Evolutionary conservation across 176 grass and related monocot species (phyloP).

Genomic region (sorghum (Sorghum bicolor)): DNA sequence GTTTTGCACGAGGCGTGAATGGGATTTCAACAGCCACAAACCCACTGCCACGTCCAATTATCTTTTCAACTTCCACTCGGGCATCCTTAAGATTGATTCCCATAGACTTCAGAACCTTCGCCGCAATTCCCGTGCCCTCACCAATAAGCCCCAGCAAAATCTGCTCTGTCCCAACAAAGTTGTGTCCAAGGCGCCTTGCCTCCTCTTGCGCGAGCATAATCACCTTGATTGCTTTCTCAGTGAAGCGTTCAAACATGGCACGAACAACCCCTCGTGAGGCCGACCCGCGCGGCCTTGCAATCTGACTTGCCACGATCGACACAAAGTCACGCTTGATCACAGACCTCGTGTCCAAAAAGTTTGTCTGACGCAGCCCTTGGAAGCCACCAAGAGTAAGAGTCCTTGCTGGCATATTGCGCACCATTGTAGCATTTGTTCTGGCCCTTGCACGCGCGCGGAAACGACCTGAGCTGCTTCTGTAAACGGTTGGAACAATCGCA

Average conservation of each 20-base stretch:
- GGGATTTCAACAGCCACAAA: conserved; percentile 99
- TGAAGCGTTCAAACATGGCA: conserved; percentile 91
- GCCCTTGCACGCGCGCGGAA: conserved; percentile 27
- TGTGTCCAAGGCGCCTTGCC: conserved; percentile 82
- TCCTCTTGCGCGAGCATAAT: conserved; percentile 98
- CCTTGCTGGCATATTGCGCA: conserved; percentile 36
- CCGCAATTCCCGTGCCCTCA: conserved; percentile 87
- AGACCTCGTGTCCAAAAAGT: conserved; percentile 47
- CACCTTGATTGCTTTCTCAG: conserved; percentile 96
- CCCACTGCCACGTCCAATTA: conserved; percentile 87
- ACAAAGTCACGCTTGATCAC: conserved; percentile 43
- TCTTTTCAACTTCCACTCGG: conserved; percentile 86
- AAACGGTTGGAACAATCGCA: conserved; percentile 46
- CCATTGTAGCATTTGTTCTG: conserved; percentile 34
- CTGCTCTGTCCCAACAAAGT: conserved; percentile 97
- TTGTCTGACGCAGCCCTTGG: conserved; percentile 54
- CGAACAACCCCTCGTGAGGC: conserved; percentile 50
- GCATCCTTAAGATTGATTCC: conserved; percentile 99
- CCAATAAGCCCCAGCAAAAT: conserved; percentile 87
- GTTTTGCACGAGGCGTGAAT: conserved; percentile 96
- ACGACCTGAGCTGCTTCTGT: conserved; percentile 35
- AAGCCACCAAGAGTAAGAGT: conserved; percentile 54
- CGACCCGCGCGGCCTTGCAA: conserved; percentile 39
- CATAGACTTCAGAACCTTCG: conserved; percentile 93
- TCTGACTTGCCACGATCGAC: conserved; percentile 51